Percentiles rank a stretch among this genome's conserved stretches.
These are phyloP conservation scores for Ophiostoma quercus DNA, from an alignment of 2,329 filamentous ascomycete species.

Conservation along the genomic window DNA sequence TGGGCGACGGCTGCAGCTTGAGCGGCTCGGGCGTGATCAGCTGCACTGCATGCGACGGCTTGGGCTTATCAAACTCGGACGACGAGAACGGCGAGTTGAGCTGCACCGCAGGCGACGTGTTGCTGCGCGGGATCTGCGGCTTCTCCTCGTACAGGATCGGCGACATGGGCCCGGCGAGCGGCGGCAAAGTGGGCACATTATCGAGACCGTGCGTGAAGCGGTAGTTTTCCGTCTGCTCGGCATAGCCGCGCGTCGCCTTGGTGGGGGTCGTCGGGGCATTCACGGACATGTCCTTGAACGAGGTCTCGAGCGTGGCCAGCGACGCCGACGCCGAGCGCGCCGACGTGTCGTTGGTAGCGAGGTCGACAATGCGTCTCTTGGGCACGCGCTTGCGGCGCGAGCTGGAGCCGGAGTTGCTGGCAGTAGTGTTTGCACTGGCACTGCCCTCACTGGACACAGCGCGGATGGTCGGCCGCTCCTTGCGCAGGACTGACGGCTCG, in stretches of 20 bases:
- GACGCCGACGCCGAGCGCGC: slow-evolving; percentile 22
- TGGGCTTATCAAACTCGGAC: background rate
- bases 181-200: background rate
- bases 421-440: background rate
- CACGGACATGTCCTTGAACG: background rate
- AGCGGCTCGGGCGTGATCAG: background rate
- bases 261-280: background rate
- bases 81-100: background rate
- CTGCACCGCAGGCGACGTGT: slow-evolving; percentile 10
- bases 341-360: slow-evolving; percentile 48
- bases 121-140: slow-evolving; percentile 1
- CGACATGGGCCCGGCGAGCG: background rate
- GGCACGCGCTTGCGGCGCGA: slow-evolving; percentile 56
- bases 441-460: slow-evolving; percentile 51
- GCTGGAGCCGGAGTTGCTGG: slow-evolving; percentile 33
- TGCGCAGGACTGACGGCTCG: slow-evolving; percentile 52
- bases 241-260: background rate
- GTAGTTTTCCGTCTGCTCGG: background rate
- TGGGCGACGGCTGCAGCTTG: slow-evolving; percentile 9
- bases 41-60: background rate
- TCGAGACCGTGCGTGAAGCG: background rate
- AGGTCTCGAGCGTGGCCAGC: slow-evolving; percentile 25
- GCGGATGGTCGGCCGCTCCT: slow-evolving; percentile 52
- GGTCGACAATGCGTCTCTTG: slow-evolving; percentile 60
- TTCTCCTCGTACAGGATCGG: slow-evolving; percentile 13